Base-by-base conservation (phyloP, 257 asterid species). In the Penstemon eatonii region DNA sequence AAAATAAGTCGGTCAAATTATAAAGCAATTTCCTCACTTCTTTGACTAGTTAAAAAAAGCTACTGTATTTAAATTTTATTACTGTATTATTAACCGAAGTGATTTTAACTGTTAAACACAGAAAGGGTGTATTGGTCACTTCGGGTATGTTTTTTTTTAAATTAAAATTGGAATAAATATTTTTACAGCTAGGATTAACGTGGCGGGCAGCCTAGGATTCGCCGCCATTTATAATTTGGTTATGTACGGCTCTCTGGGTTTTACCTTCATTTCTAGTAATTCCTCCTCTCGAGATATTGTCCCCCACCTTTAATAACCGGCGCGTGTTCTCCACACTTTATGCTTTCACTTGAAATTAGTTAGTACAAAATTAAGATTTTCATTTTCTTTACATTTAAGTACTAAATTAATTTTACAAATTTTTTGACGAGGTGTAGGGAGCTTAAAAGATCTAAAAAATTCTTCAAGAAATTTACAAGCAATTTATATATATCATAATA, bases 131-230 rank as follows among this genome's bases (percentile, higher is more conserved):
- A 36, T 66, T 10, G 10, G 41, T 51, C 66, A 12, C 6, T 63
- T 58, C 3, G 33, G 4, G 33, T 25, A 13, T 58, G 8, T 2
- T 42, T 12, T 7, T 18, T 47, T 15, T 15, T 15, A 15, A 15
- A 15, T 15, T 18, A 3, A 11, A 63, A 55, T 11, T 40, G 42
- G 41, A 66, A 56, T 38, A 40, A n/a, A 60, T 5, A 6, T 69
- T 70, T 75, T 88, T 75, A 86, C 93, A 81, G 94, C 88, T 81
- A 68, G 69, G 71, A 76, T 76, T 81, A 89, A 84, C 89, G 85
- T 83, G 96, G 88, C 80, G 86, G 79, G 86, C 87, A 86, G 67
- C 89, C 84, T 89, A 56, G 89, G 71, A 75, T 51, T 65, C 73
- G 83, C 82, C 88, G 87, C 87, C 91, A 82, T 82, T 73, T 79